Percentiles rank a stretch among this genome's conserved stretches.
These are phyloP conservation scores for Schizosaccharomyces versatilis DNA, from an alignment of 1,139 yeast genomes.

Conservation along the genomic window DNA sequence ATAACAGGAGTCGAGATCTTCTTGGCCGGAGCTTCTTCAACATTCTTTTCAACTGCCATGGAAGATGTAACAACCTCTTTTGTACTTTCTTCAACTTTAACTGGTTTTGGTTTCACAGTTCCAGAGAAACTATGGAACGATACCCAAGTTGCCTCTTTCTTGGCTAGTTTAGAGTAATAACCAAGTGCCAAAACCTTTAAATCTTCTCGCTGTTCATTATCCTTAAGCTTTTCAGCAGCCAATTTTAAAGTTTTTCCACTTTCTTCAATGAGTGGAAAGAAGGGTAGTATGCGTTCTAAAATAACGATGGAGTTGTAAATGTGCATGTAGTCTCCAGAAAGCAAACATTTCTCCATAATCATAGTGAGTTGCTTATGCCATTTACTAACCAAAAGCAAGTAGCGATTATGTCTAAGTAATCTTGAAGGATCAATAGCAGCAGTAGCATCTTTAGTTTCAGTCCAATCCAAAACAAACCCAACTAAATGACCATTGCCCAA, in stretches of 20 bases:
- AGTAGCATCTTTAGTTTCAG: conserved; percentile 5
- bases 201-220: conserved; percentile 51
- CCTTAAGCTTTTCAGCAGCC: conserved; percentile 29
- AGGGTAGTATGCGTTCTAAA: conserved; percentile 41
- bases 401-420: conserved; percentile 12
- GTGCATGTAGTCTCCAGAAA: conserved; percentile 48
- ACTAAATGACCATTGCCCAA: conserved; percentile 18
- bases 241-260: conserved; percentile 38
- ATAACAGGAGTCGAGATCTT: too few relatives aligned
- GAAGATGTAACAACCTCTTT: background rate
- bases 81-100: background rate
- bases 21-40: too few relatives aligned
- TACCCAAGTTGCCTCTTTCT: conserved; percentile 3
- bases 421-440: conserved; percentile 12
- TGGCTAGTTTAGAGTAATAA: conserved; percentile 9
- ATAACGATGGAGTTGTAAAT: conserved; percentile 64
- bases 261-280: conserved; percentile 47
- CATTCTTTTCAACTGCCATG: background rate
- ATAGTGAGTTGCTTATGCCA: conserved; percentile 31
- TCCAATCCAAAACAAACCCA: conserved; percentile 6
- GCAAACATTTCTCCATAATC: conserved; percentile 30
- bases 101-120: background rate
- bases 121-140: background rate
- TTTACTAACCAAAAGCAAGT: conserved; percentile 25
- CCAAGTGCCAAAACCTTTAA: conserved; percentile 27